phyloP scores from a whole-genome alignment of 495 filamentous ascomycete genomes.

The Alectoria sarmentosa region DNA sequence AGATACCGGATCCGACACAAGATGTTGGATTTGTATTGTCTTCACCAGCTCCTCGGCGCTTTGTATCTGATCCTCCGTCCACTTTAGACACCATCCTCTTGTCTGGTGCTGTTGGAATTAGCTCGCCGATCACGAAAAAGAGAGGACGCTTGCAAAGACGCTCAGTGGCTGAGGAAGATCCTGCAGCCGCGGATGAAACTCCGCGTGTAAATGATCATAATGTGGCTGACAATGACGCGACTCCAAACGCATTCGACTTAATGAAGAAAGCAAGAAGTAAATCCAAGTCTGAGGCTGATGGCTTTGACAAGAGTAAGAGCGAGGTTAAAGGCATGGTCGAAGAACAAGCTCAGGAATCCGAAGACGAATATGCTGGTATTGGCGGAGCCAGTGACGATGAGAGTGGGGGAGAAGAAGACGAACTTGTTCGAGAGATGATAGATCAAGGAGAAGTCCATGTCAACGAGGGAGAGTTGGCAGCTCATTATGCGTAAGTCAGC shows the following conservation, averaged over 20 bases:
- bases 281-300: slow-evolving; percentile 33
- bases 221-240: slow-evolving; percentile 37
- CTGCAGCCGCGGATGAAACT: slow-evolving; percentile 39
- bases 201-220: slow-evolving; percentile 21
- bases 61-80: slow-evolving; percentile 54
- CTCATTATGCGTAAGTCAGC: slow-evolving; percentile 74
- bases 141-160: slow-evolving; percentile 53
- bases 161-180: slow-evolving; percentile 28
- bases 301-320: slow-evolving; percentile 79
- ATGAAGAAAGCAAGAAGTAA: slow-evolving; percentile 66
- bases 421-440: slow-evolving; percentile 77
- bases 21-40: slow-evolving; percentile 68
- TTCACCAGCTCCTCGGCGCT: slow-evolving; percentile 54
- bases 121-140: slow-evolving; percentile 55
- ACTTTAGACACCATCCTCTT: slow-evolving; percentile 64
- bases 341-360: slow-evolving; percentile 93
- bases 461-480: slow-evolving; percentile 74
- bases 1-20: slow-evolving; percentile 72
- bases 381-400: slow-evolving; percentile 89
- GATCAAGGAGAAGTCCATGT: slow-evolving; percentile 71
- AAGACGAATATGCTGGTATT: slow-evolving; percentile 95
- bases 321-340: slow-evolving; percentile 82
- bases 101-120: slow-evolving; percentile 33
- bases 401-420: slow-evolving; percentile 61
- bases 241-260: slow-evolving; percentile 59